A percentile compares a stretch with the other conserved stretches of the same genome.
Evolutionary conservation across 2,329 filamentous ascomycete species (phyloP).

Genomic region (Xylariomycetidae sp.): DNA sequence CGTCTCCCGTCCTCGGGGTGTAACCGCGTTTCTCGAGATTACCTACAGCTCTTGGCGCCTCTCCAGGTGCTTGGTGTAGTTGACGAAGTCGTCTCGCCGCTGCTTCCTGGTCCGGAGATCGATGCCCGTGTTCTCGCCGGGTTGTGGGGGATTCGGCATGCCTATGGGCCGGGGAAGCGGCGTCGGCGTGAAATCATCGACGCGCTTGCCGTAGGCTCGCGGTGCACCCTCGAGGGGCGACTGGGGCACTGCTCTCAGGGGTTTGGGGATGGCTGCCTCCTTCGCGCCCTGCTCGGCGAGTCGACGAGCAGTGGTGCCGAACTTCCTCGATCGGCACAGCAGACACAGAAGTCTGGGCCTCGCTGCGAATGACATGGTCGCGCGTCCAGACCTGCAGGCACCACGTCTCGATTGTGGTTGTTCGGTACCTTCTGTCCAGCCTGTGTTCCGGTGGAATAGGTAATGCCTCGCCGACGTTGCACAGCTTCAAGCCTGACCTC

Average conservation of each 20-base stretch:
- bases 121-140: slow-evolving; percentile 76
- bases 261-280: slow-evolving; percentile 11
- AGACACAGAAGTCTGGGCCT: slow-evolving; percentile 37
- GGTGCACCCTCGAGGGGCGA: slow-evolving; percentile 52
- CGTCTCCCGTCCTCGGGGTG: too few species aligned
- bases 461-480: too few species aligned
- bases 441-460: too few species aligned
- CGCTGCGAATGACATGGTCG: slow-evolving; percentile 15
- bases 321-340: slow-evolving; percentile 45
- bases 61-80: slow-evolving; percentile 78
- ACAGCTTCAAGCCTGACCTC: too few species aligned
- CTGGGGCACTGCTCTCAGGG: slow-evolving; percentile 11
- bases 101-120: slow-evolving; percentile 62
- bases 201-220: slow-evolving; percentile 50
- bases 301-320: slow-evolving; percentile 38
- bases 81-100: slow-evolving; percentile 70
- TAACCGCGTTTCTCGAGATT: too few species aligned
- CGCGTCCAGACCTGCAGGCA: slow-evolving; percentile 8
- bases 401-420: too few species aligned
- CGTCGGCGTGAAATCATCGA: slow-evolving; percentile 51
- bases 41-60: slow-evolving; percentile 68
- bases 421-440: too few species aligned
- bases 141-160: slow-evolving; percentile 62
- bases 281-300: slow-evolving; percentile 23
- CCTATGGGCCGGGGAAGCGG: slow-evolving; percentile 72